Conservation (phyloP, 164 flowering plant genomes). For the Piper betle region DNA sequence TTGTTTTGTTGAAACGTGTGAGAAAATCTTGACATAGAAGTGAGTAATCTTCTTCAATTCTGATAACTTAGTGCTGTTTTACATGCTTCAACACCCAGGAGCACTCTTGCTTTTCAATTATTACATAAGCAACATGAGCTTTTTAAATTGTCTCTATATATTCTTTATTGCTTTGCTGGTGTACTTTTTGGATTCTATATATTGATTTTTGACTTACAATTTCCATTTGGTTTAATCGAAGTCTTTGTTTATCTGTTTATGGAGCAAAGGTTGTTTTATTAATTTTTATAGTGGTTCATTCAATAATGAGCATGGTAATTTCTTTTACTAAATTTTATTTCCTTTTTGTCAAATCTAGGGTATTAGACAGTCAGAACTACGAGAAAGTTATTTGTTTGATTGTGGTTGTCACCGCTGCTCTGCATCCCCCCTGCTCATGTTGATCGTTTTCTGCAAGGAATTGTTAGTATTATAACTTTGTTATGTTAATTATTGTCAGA, state of each 20-base stretch:
- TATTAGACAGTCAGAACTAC: constrained; percentile 42
- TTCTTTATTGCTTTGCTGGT: background rate
- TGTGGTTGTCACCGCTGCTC: constrained; percentile 47
- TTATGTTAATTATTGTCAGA: background rate
- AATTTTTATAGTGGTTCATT: background rate
- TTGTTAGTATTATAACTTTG: background rate
- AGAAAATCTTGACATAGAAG: background rate
- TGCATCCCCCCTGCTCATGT: constrained; percentile 32
- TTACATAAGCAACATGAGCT: background rate
- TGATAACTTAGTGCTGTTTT: too few species aligned
- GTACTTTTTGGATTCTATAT: background rate
- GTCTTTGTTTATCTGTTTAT: background rate
- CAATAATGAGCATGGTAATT: background rate
- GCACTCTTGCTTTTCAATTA: too few species aligned
- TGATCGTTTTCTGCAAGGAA: constrained; percentile 47
- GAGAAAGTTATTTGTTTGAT: constrained; percentile 37
- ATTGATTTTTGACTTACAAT: background rate
- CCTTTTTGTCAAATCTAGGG: constrained; percentile 20
- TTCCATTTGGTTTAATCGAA: background rate
- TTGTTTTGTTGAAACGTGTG: background rate
- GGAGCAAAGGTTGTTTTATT: background rate
- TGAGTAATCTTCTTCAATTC: background rate
- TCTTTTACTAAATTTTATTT: background rate
- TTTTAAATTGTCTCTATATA: too few species aligned
- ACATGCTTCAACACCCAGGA: too few species aligned